Evolutionary conservation across 192 early-diverging fungal genomes (phyloP), one percentile per base, ranked within the genome.

Genomic region (Coemansia erecta): DNA sequence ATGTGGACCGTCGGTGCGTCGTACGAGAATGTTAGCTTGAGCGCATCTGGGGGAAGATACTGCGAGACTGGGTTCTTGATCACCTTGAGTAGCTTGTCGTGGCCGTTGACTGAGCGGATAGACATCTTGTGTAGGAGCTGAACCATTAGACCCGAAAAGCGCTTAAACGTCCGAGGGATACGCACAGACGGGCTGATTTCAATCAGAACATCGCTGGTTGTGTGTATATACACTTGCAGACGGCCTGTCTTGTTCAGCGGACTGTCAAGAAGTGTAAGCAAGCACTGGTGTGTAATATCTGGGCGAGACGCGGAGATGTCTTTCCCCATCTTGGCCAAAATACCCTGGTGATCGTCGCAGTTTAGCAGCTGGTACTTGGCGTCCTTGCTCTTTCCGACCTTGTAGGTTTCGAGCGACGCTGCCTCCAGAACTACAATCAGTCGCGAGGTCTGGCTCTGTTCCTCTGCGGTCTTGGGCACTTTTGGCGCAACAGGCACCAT

Each of bases 91-190:
- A 99, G 82, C 64, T 94, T 94, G 63, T 98, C 94, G 13, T 84
- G 84, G 28, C 94, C 93, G 67, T 92, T 89, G 22, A 94, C 93
- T 26, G 95, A 86, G 21, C 90, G 89, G 72, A 99, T 97, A 44
- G 86, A 87, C 73, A 98, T 80, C 72, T 99, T 99, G 80, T 99
- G 97, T 24, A 98, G 86, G 59, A 99, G 84, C 87, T 99, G 95
- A 23, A 98, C 94, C 96, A 98, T 97, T 52, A 98, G 74, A 17
- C 96, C 97, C 58, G 92, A 90, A 78, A 99, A 99, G 56, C 97
- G 87, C 83, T 98, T 99, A 65, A 95, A 99, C 9, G 97, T 99
- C 73, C 97, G 85, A n/a, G 97, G 97, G 69, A 99, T 99, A 63
- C 97, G 88, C 51, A 98, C 91, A 57, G 94, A 91, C 40, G 97